phyloP scores from a whole-genome alignment of 2,329 filamentous ascomycete genomes.

The Beauveria pseudobassiana region DNA sequence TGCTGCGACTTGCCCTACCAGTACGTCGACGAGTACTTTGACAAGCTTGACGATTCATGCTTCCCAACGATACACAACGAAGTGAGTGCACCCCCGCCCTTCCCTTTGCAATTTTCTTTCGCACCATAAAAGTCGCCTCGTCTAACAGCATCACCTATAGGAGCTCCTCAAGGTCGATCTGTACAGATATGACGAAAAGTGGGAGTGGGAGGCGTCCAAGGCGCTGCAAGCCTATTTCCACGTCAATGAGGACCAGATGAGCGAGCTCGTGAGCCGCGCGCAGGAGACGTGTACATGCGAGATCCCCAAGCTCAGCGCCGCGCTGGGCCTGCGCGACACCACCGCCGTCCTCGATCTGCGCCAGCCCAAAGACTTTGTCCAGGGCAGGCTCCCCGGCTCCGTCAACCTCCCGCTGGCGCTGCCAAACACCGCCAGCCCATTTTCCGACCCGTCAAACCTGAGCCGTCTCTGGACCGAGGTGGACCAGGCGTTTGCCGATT shows the following conservation, averaged over 20 bases:
- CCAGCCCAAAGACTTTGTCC: slow-evolving; percentile 31
- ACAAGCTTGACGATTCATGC: slow-evolving; percentile 40
- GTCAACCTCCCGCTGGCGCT: slow-evolving; percentile 37
- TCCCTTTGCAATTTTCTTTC: too few relatives aligned
- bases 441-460: slow-evolving; percentile 35
- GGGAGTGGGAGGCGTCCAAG: slow-evolving; percentile 36
- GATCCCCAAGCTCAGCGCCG: neutral
- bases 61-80: slow-evolving; percentile 43
- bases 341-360: slow-evolving; percentile 38
- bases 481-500: slow-evolving; percentile 30
- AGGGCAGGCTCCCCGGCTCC: slow-evolving; percentile 35
- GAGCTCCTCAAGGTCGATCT: slow-evolving; percentile 39
- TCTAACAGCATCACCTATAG: slow-evolving; percentile 20
- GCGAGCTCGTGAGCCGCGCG: slow-evolving; percentile 10
- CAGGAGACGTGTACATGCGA: neutral
- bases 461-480: slow-evolving; percentile 40
- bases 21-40: slow-evolving; percentile 53
- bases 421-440: slow-evolving; percentile 32
- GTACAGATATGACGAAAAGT: slow-evolving; percentile 45
- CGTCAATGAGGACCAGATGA: slow-evolving; percentile 10
- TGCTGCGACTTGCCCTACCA: slow-evolving; percentile 59
- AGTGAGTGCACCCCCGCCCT: slow-evolving; percentile 14
- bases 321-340: slow-evolving; percentile 17
- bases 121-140: neutral
- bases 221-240: slow-evolving; percentile 28